phyloP scores from a whole-genome alignment of 2,329 filamentous ascomycete genomes.

The Parafenestella ontariensis region DNA sequence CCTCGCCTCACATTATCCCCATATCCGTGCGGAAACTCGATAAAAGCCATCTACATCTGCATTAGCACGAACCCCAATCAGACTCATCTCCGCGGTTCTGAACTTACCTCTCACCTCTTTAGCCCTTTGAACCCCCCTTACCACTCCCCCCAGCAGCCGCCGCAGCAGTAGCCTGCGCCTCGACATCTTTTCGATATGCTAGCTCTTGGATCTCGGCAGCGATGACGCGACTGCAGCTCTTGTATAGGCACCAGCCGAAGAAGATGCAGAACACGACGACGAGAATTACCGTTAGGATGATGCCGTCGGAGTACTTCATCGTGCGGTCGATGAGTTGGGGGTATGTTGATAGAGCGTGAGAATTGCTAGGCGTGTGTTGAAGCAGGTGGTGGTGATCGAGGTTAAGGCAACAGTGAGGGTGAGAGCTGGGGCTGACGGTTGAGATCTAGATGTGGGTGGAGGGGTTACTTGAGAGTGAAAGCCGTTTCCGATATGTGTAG shows the following conservation, averaged over 20 bases:
- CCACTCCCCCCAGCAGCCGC: not conserved
- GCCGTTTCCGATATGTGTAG: no score
- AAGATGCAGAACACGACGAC: constrained; percentile 19
- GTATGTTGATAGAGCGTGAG: not conserved
- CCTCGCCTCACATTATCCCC: not conserved
- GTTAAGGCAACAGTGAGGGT: no score
- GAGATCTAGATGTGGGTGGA: no score
- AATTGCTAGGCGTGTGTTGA: not conserved
- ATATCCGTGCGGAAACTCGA: not conserved
- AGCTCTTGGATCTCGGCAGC: constrained; percentile 20
- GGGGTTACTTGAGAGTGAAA: no score
- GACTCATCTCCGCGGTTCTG: not conserved
- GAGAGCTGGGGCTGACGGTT: no score
- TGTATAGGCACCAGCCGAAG: constrained; percentile 25
- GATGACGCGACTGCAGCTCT: constrained; percentile 19
- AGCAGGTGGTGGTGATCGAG: not conserved
- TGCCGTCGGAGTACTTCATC: constrained; percentile 16
- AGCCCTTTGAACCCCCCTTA: not conserved
- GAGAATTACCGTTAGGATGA: constrained; percentile 23
- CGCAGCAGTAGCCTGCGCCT: constrained; percentile 1
- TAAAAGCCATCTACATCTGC: not conserved
- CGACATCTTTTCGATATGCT: constrained; percentile 3
- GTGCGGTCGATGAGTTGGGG: not conserved
- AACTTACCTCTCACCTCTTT: not conserved
- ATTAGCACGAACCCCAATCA: not conserved